These are phyloP conservation scores for Chiua virens DNA, from an alignment of 768 basidiomycete genomes.

Conservation along the genomic window DNA sequence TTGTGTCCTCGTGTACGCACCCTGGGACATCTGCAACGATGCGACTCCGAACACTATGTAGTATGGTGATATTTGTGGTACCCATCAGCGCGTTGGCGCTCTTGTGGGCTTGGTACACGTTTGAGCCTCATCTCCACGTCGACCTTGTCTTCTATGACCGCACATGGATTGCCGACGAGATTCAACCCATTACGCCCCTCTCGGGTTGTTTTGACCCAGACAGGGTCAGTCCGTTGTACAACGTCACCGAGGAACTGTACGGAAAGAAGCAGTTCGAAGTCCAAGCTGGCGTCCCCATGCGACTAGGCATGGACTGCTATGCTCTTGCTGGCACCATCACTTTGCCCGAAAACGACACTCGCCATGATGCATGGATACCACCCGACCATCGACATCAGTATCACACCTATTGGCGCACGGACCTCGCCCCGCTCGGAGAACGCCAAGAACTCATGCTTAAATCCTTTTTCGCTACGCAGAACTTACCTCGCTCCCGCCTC, in stretches of 20 bases:
- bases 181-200: conserved; percentile 63
- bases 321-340: conserved; percentile 84
- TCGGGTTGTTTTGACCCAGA: conserved; percentile 72
- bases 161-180: conserved; percentile 70
- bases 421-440: conserved; percentile 73
- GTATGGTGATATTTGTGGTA: conserved; percentile 44
- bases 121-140: conserved; percentile 71
- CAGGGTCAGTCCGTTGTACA: conserved; percentile 64
- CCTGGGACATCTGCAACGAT: background rate
- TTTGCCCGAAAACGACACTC: conserved; percentile 8
- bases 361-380: conserved; percentile 20
- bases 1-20: background rate
- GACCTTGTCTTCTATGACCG: conserved; percentile 80
- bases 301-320: conserved; percentile 87
- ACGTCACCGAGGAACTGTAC: conserved; percentile 61
- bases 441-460: conserved; percentile 90
- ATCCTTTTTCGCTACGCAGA: conserved; percentile 93
- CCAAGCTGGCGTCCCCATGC: conserved; percentile 77
- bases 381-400: conserved; percentile 58
- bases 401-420: conserved; percentile 94
- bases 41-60: conserved; percentile 36
- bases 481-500: conserved; percentile 60
- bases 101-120: conserved; percentile 49
- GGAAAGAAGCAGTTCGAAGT: conserved; percentile 68
- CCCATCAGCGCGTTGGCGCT: conserved; percentile 29